Evolutionary conservation across 345 rosid genomes (phyloP), one percentile per base, ranked within the genome.

Genomic region (Clausena lansium): DNA sequence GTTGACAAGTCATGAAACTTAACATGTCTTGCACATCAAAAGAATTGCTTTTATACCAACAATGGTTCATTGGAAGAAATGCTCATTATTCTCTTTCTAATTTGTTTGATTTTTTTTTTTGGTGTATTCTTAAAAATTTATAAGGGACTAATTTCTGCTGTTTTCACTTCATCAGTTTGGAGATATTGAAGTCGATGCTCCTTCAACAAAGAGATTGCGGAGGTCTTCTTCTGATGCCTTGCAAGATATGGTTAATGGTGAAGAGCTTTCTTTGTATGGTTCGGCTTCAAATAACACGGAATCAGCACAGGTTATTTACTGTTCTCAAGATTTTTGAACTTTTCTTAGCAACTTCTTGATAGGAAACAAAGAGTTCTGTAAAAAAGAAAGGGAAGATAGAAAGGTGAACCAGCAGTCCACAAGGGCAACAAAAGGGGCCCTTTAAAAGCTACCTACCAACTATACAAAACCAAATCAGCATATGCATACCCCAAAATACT

Each of bases 181-280:
- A 78, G 98, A 94, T 79, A 92, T 92, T 87, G 99, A 96, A 83
- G 94, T 88, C 78, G 99, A 92, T 62, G 81, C 73, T 69, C 92
- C 92, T 85, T 80, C 84, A 77, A 81, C 92, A 67, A 95, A 95
- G 90, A 91, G 97, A 82, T 82, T 93, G 84, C 91, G 91, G 82
- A 80, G 80, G 85, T 88, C 93, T 66, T 80, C 98, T 76, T 88
- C 97, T 78, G 98, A 93, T 87, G 87, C 89, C 80, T 90, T 91
- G 84, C 98, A 93, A 87, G 99, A 95, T 86, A 87, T 90, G 87
- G 82, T 86, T 81, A 85, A 90, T 60, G 93, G 94, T 74, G 98
- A 96, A 82, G 99, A 96, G 91, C 98, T 96, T 76, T 91, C 97
- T 30, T 80, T 96, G 77, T 93, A 85, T 86, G 97, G 93, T 75